Conservation (phyloP, 2,329 filamentous ascomycete genomes). For the Phoma herbarum region DNA sequence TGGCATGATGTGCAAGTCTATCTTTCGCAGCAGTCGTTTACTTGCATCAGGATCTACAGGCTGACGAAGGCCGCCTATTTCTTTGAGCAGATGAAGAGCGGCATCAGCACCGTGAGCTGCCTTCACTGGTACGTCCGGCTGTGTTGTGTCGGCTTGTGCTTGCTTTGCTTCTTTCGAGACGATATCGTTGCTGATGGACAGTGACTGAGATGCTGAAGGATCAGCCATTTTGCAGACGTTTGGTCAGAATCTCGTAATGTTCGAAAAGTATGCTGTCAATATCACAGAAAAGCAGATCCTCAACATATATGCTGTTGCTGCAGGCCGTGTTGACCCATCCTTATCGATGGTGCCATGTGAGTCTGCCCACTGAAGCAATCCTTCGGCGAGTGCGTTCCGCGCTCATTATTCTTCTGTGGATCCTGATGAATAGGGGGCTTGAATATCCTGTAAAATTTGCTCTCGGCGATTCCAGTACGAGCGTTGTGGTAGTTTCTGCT, state of each 20-base stretch:
- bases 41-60: slow-evolving; percentile 17
- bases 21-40: slow-evolving; percentile 42
- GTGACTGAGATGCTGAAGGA: background rate
- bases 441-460: background rate
- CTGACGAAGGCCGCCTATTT: slow-evolving; percentile 7
- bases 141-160: background rate
- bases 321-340: background rate
- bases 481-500: background rate
- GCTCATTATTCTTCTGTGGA: background rate
- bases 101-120: slow-evolving; percentile 18
- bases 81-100: slow-evolving; percentile 22
- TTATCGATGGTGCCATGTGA: slow-evolving; percentile 2
- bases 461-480: slow-evolving; percentile 2
- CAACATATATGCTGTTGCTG: background rate
- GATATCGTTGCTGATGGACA: background rate
- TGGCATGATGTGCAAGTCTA: slow-evolving; percentile 60
- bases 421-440: background rate
- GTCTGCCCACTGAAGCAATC: background rate
- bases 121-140: background rate
- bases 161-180: background rate
- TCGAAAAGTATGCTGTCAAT: background rate
- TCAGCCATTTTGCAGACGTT: background rate
- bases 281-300: background rate
- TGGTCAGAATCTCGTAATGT: too few relatives aligned
- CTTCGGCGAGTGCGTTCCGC: background rate